These are phyloP conservation scores for Chlorophyllum brunneum DNA, from an alignment of 768 basidiomycete species.

Conservation along the genomic window DNA sequence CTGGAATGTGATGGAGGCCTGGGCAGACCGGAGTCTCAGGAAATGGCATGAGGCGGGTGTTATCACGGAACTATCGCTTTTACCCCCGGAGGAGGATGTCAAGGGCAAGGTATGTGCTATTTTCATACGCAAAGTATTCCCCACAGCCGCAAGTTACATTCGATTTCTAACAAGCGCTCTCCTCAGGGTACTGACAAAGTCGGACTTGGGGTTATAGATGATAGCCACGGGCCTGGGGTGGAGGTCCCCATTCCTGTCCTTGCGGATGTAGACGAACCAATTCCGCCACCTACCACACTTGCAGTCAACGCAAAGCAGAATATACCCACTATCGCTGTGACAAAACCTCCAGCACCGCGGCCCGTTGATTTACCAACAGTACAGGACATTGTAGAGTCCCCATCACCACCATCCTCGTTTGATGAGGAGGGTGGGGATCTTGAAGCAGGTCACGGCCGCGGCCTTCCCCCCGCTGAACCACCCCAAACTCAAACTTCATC, in stretches of 20 bases:
- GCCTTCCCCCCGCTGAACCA: constrained; percentile 26
- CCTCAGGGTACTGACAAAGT: constrained; percentile 38
- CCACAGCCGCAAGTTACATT: neutral
- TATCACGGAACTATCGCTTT: constrained; percentile 44
- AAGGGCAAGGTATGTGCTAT: constrained; percentile 38
- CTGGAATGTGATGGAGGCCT: constrained; percentile 90
- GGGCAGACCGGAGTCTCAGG: constrained; percentile 85
- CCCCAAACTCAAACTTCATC: neutral
- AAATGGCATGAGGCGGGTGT: constrained; percentile 84
- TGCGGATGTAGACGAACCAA: constrained; percentile 33
- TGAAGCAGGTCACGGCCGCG: constrained; percentile 41
- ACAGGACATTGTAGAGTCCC: constrained; percentile 52
- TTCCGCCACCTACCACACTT: constrained; percentile 26
- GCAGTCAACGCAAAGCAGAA: constrained; percentile 19
- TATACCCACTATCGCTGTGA: constrained; percentile 57
- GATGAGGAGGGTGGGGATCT: constrained; percentile 35
- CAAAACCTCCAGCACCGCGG: constrained; percentile 66
- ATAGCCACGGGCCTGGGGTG: constrained; percentile 38
- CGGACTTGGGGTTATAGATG: constrained; percentile 37
- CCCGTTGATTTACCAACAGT: constrained; percentile 69
- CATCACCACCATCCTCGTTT: constrained; percentile 38
- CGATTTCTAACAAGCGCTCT: constrained; percentile 14
- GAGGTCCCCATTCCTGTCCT: constrained; percentile 66
- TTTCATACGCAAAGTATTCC: neutral
- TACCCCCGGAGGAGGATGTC: constrained; percentile 37